Evolutionary conservation across 164 flowering plant species (phyloP).

Genomic region (Hamamelis virginiana): DNA sequence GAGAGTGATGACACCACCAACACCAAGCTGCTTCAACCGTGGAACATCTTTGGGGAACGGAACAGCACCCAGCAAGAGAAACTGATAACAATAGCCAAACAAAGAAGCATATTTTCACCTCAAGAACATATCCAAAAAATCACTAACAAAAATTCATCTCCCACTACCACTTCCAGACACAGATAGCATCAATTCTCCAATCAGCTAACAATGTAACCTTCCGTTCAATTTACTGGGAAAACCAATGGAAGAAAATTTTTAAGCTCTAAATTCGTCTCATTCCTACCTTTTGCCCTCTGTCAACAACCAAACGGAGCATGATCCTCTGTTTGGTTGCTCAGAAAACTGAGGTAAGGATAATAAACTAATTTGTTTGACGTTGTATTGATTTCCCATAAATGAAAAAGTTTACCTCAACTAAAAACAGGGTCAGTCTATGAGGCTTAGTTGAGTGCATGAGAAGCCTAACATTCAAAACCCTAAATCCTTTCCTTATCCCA

Average conservation of each 20-base stretch:
- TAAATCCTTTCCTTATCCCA: not conserved
- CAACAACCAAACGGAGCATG: too few species aligned
- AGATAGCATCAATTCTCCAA: not conserved
- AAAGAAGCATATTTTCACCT: not conserved
- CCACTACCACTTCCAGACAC: not conserved
- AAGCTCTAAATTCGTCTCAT: too few species aligned
- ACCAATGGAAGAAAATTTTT: not conserved
- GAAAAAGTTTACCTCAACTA: not conserved
- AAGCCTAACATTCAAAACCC: not conserved
- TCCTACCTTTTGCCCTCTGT: too few species aligned
- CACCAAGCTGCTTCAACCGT: slow-evolving; percentile 71
- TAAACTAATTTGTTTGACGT: not conserved
- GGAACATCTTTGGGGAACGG: slow-evolving; percentile 87
- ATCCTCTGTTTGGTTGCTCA: not conserved
- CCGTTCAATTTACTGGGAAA: not conserved
- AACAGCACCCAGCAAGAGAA: slow-evolving; percentile 85
- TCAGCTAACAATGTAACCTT: not conserved
- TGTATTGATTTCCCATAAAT: not conserved
- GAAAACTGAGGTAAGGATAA: not conserved
- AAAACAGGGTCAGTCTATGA: not conserved
- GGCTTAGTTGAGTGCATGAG: not conserved
- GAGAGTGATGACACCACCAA: slow-evolving; percentile 78
- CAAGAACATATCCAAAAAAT: not conserved
- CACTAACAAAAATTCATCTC: not conserved
- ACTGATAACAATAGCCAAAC: slow-evolving; percentile 35